Evolutionary conservation across 176 grass and related monocot genomes (phyloP), one percentile per base, ranked within the genome.

Genomic region (Pontederia crassipes): DNA sequence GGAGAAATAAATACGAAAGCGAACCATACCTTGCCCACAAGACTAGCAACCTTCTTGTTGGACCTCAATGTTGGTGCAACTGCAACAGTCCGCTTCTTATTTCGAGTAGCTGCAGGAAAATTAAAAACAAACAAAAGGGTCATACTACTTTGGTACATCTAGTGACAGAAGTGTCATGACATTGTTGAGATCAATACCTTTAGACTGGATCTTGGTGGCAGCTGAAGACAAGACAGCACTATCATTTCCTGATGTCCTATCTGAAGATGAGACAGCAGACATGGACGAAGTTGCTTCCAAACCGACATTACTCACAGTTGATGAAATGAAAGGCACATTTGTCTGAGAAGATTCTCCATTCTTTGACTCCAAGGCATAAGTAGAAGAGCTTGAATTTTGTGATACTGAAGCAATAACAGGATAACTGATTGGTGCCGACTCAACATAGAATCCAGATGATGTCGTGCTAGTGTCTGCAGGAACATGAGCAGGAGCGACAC

Each of bases 1-100:
- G 9, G 62, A 71, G 58, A 65, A 69, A 59, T 72, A 11, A 8
- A 9, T 66, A 27, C 20, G 8, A 72, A 47, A 18, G 1, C 61
- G 17, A 4, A 52, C 2, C 52, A 55, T 86, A 98, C 93, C 88
- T 98, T 92, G 75, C 88, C 81, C 17, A 98, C 93, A 62, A 98
- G 71, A 68, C 84, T 89, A 1, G 93, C 84, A 61, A 98, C 93
- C 78, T 92, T 98, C 81, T 92, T 98, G 65, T 85, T 98, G 64
- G 93, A 98, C 27, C 93, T 83, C 74, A 98, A 60, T 55, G 81
- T 89, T 46, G 84, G 55, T 61, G 74, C 74, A 74, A 81, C 82
- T 57, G 81, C 68, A 63, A 85, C 70, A 49, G 74, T 70, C 10
- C 79, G 70, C 71, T 98, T 98, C 71, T 92, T 98, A 59, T 54